Base-by-base conservation (phyloP, 345 rosid species). In the Salix exigua region DNA sequence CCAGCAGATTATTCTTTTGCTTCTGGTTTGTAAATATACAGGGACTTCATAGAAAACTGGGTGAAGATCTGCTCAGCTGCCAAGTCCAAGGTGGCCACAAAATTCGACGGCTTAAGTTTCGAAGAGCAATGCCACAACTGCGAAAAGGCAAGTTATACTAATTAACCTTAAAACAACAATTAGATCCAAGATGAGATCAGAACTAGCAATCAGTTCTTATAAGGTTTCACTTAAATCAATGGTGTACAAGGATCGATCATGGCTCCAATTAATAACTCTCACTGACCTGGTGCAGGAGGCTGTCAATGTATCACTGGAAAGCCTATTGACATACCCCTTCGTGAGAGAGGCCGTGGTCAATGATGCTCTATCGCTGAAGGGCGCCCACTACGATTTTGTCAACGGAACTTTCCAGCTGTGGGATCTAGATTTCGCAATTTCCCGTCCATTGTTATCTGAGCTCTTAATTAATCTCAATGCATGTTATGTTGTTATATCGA, bases 41-140 rank as follows among this genome's bases (percentile, higher is more conserved):
- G 99, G 42, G 97, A 96, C 5, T 96, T 96, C 82, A 94, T 96
- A 31, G 99, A 92, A 72, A 69, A 91, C 30, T 96, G 98, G 99
- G 90, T 96, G 74, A 81, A 86, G 61, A 94, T 96, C 60, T 88
- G 99, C 73, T 75, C 92, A 38, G 50, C 92, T 0, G 98, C 99
- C 38, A 94, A 84, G 88, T 71, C 81, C 71, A 96, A 81, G 88
- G 91, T 92, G 85, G 89, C 91, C 80, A 58, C 86, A 37, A 91
- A 88, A 38, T 64, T 40, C 66, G 75, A 44, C 53, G 81, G 65
- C 51, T 62, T 87, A 70, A 83, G 77, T 74, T 91, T 87, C 4
- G 91, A 71, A 1, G 97, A 96, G 74, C 97, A 91, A 76, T 94
- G 99, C 86, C 42, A 73, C 40, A 82, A 86, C 84, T 94, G 97